Percentiles rank a stretch among this genome's conserved stretches.
Conservation (phyloP, 2,329 filamentous ascomycete genomes). For the Calonectria hongkongensis region DNA sequence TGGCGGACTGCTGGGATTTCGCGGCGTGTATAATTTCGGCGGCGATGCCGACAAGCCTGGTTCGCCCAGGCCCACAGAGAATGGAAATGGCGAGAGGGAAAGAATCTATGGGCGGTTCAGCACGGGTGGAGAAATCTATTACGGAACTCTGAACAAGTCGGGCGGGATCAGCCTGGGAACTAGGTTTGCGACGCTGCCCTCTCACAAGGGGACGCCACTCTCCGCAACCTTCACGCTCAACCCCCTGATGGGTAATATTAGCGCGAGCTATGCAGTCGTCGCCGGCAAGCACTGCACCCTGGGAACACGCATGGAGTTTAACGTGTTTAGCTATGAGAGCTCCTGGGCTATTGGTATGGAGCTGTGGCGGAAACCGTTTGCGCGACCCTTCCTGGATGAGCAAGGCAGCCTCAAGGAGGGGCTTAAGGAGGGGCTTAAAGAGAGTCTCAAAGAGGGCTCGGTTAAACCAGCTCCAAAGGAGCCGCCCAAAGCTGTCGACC, state of each 20-base stretch:
- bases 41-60: slow-evolving; percentile 72
- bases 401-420: slow-evolving; percentile 7
- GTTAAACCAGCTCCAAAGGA: slow-evolving; percentile 9
- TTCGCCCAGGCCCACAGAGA: slow-evolving; percentile 44
- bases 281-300: slow-evolving; percentile 89
- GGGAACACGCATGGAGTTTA: slow-evolving; percentile 95
- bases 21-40: slow-evolving; percentile 96
- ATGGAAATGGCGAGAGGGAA: slow-evolving; percentile 67
- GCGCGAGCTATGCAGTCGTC: slow-evolving; percentile 92
- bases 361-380: slow-evolving; percentile 83
- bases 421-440: background rate
- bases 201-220: slow-evolving; percentile 89
- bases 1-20: slow-evolving; percentile 89
- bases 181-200: slow-evolving; percentile 90
- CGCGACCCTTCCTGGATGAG: slow-evolving; percentile 61
- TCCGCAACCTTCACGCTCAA: slow-evolving; percentile 96
- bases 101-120: slow-evolving; percentile 88
- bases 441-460: slow-evolving; percentile 6
- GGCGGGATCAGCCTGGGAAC: slow-evolving; percentile 92
- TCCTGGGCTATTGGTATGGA: slow-evolving; percentile 94
- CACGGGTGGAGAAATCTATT: slow-evolving; percentile 94
- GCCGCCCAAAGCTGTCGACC: background rate
- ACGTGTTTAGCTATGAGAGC: slow-evolving; percentile 98
- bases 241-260: slow-evolving; percentile 94
- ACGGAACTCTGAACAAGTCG: slow-evolving; percentile 94